These are phyloP conservation scores for Coemansia sp. DNA, from an alignment of 192 early-diverging fungal species.

Conservation along the genomic window DNA sequence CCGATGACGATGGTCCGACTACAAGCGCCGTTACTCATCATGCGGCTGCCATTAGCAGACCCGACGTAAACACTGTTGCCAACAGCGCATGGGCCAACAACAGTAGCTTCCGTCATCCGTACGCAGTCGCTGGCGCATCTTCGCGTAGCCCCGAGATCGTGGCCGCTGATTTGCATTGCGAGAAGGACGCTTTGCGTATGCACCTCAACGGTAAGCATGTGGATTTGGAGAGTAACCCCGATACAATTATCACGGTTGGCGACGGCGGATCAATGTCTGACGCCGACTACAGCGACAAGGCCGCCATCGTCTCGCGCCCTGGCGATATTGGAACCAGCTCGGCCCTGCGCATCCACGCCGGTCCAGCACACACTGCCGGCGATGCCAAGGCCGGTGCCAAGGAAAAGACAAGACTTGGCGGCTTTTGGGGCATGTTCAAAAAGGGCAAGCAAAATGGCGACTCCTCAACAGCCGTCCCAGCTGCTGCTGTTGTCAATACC, in stretches of 20 bases:
- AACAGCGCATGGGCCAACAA: slow-evolving; percentile 20
- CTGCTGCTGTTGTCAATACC: not conserved
- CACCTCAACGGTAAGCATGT: slow-evolving; percentile 40
- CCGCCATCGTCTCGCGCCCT: slow-evolving; percentile 18
- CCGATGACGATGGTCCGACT: slow-evolving; percentile 11
- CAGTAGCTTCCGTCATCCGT: not conserved
- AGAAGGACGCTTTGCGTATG: slow-evolving; percentile 47
- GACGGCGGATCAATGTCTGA: slow-evolving; percentile 26
- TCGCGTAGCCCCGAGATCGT: not conserved
- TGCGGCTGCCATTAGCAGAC: slow-evolving; percentile 14
- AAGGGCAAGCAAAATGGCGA: slow-evolving; percentile 4
- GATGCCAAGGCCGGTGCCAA: not conserved
- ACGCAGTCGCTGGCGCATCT: not conserved
- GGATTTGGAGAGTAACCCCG: slow-evolving; percentile 55
- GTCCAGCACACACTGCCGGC: not conserved
- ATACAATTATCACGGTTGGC: slow-evolving; percentile 43
- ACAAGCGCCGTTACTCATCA: slow-evolving; percentile 7
- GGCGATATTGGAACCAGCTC: slow-evolving; percentile 5
- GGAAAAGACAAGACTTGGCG: slow-evolving; percentile 14
- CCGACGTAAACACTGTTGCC: slow-evolving; percentile 25
- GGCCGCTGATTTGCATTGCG: not conserved
- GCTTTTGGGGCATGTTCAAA: slow-evolving; percentile 25
- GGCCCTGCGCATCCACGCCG: slow-evolving; percentile 4
- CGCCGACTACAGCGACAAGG: slow-evolving; percentile 37
- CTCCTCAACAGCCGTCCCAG: not conserved